Evolutionary conservation across 257 asterid species (phyloP).

Genomic region (Capsicum chinense): DNA sequence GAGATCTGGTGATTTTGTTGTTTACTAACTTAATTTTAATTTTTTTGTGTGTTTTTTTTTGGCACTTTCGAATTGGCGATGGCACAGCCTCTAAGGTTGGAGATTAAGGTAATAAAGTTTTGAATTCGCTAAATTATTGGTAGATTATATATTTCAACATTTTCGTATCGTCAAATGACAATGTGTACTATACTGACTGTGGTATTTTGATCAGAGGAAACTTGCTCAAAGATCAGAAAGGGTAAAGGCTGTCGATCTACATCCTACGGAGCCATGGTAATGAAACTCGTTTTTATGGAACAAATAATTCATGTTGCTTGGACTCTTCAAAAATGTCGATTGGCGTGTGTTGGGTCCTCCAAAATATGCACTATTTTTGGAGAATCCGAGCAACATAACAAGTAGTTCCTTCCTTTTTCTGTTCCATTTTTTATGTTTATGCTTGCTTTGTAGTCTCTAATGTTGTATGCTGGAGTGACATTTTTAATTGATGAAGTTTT

Average conservation of each 20-base stretch:
- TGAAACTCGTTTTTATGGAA: constrained; percentile 14
- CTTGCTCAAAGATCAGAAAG: constrained; percentile 74
- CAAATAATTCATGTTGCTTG: background rate
- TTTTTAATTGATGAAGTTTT: background rate
- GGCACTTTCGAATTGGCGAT: background rate
- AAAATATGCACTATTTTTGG: no score
- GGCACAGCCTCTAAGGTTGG: constrained; percentile 36
- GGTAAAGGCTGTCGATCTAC: constrained; percentile 72
- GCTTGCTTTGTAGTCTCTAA: constrained; percentile 2
- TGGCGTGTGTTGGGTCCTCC: no score
- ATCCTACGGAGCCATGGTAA: constrained; percentile 80
- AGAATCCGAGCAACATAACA: background rate
- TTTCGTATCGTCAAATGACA: background rate
- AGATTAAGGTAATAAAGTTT: constrained; percentile 28
- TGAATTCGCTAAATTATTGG: background rate
- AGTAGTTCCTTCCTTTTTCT: background rate
- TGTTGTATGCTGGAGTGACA: background rate
- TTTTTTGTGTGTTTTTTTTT: background rate
- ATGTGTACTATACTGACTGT: constrained; percentile 37
- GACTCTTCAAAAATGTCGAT: no score
- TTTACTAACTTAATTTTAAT: constrained; percentile 22
- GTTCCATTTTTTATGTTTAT: constrained; percentile 9
- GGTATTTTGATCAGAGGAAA: constrained; percentile 52
- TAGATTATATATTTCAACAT: background rate
- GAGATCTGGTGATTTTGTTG: constrained; percentile 29